phyloP scores from a whole-genome alignment of 148 eudicot species.

The Mesembryanthemum crystallinum region DNA sequence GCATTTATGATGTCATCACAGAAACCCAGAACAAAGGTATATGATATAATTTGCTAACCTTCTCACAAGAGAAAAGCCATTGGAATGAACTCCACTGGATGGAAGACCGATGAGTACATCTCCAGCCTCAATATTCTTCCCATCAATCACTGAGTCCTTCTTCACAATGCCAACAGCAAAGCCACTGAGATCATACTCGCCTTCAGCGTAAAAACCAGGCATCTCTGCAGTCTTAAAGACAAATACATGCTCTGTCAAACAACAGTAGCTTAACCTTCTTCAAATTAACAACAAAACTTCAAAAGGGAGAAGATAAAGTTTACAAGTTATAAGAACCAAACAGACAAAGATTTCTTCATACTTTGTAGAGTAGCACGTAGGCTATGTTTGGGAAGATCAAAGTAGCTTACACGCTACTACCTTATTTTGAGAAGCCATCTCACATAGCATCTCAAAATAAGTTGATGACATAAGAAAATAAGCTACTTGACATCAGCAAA shows the following conservation, averaged over 20 bases:
- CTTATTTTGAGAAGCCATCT: too few relatives aligned
- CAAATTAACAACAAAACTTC: neutral
- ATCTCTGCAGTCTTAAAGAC: constrained; percentile 88
- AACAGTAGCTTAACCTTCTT: neutral
- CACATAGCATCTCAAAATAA: too few relatives aligned
- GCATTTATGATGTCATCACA: too few relatives aligned
- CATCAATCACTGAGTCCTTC: constrained; percentile 82
- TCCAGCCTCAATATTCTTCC: constrained; percentile 70
- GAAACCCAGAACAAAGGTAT: too few relatives aligned
- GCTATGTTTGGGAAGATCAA: too few relatives aligned
- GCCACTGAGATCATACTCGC: constrained; percentile 98
- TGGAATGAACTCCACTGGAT: constrained; percentile 94
- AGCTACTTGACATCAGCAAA: too few relatives aligned
- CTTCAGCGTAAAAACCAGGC: constrained; percentile 89
- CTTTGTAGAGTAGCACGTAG: neutral
- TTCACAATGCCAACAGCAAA: constrained; percentile 91
- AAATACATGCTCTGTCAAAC: constrained; percentile 14
- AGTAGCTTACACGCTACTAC: too few relatives aligned
- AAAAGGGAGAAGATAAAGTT: too few relatives aligned
- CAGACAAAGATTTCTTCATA: neutral
- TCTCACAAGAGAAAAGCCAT: constrained; percentile 94
- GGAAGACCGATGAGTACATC: constrained; percentile 91
- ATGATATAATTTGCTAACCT: constrained; percentile 53
- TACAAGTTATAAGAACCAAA: neutral
- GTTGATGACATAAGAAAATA: too few relatives aligned